These are phyloP conservation scores for Erodium maritimum DNA, from an alignment of 345 rosid species.

Conservation along the genomic window DNA sequence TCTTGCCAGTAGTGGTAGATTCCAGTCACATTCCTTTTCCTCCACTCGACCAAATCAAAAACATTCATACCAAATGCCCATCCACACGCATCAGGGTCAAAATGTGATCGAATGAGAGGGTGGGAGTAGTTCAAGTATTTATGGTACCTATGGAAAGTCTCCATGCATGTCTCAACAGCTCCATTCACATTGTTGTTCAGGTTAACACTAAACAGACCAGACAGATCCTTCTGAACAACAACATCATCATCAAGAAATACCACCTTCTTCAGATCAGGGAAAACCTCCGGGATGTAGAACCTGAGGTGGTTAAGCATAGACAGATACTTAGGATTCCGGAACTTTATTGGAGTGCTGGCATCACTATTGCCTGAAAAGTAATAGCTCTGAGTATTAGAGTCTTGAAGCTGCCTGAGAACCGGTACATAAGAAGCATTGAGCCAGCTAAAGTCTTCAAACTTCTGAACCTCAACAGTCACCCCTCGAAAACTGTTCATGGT, in stretches of 20 bases:
- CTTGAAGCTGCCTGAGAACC: constrained; percentile 88
- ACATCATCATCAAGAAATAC: constrained; percentile 90
- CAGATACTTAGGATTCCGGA: constrained; percentile 82
- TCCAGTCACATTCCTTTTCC: constrained; percentile 75
- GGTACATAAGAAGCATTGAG: constrained; percentile 89
- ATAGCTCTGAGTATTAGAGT: constrained; percentile 79
- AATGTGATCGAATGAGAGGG: constrained; percentile 75
- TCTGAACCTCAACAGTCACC: constrained; percentile 75
- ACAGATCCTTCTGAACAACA: constrained; percentile 65
- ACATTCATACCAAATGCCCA: constrained; percentile 98
- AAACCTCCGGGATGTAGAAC: constrained; percentile 86
- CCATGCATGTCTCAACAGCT: constrained; percentile 99
- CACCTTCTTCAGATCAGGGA: constrained; percentile 65
- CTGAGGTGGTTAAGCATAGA: constrained; percentile 89
- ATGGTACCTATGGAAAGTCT: constrained; percentile 80
- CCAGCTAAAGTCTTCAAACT: constrained; percentile 85
- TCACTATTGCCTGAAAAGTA: constrained; percentile 75
- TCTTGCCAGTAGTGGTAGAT: constrained; percentile 96
- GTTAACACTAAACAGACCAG: constrained; percentile 51
- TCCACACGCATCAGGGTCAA: constrained; percentile 95
- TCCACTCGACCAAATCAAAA: constrained; percentile 81
- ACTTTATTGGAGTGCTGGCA: constrained; percentile 72
- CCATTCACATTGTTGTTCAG: constrained; percentile 79
- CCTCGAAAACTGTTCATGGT: constrained; percentile 51
- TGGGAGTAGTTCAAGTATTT: constrained; percentile 79